Evolutionary conservation across 2,329 filamentous ascomycete genomes (phyloP).

Genomic region (Colletotrichum graminicola): DNA sequence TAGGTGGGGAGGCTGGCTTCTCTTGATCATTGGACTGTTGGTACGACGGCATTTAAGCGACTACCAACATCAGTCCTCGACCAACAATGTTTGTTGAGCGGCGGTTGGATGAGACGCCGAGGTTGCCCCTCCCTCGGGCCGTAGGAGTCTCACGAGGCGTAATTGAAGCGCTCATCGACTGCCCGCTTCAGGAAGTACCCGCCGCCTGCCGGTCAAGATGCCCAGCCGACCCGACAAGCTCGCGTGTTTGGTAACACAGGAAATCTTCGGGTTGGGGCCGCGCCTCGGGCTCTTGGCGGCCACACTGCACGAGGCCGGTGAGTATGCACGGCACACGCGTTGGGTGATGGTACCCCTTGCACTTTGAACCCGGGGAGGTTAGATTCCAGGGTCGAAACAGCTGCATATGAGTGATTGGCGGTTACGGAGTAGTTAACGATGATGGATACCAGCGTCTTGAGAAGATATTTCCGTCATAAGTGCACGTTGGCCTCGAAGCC

Average conservation of each 20-base stretch:
- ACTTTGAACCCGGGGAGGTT: neutral
- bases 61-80: neutral
- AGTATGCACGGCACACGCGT: neutral
- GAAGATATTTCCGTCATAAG: neutral
- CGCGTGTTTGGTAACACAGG: neutral
- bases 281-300: neutral
- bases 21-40: neutral
- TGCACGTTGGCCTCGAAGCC: neutral
- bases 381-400: neutral
- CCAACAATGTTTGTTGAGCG: neutral
- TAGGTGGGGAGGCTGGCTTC: no score
- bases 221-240: neutral
- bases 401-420: neutral
- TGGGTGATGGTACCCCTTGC: neutral
- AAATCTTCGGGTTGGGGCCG: conserved; percentile 1
- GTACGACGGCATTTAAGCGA: neutral
- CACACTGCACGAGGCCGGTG: conserved; percentile 14
- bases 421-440: neutral
- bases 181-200: neutral
- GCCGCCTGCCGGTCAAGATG: neutral
- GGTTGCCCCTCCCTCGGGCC: neutral
- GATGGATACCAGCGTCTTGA: neutral
- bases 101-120: neutral
- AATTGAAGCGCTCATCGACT: neutral
- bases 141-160: neutral